Evolutionary conservation across 305 asterid species (phyloP).

Genomic region (Fraxinus dipetala): DNA sequence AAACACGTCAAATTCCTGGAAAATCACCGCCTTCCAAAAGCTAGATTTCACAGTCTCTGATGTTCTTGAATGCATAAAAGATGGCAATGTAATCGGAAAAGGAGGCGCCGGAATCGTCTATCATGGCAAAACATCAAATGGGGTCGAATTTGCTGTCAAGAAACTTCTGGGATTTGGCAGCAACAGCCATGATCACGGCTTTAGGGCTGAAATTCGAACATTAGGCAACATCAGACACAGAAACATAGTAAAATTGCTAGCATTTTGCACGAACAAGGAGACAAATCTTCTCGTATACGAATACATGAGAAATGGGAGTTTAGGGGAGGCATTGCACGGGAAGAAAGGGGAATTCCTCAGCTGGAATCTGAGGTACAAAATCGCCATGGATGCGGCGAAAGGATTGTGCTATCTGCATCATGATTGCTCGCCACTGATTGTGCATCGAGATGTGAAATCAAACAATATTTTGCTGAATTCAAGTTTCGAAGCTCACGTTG

Average conservation of each 20-base stretch:
- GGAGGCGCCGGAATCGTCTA: constrained; percentile 97
- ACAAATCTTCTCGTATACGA: constrained; percentile 85
- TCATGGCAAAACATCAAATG: constrained; percentile 69
- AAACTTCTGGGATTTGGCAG: constrained; percentile 59
- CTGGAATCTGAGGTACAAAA: background rate
- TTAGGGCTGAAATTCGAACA: constrained; percentile 79
- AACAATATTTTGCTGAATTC: constrained; percentile 77
- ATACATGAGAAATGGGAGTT: constrained; percentile 93
- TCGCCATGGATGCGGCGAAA: constrained; percentile 1
- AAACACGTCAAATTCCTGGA: constrained; percentile 54
- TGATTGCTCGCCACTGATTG: constrained; percentile 86
- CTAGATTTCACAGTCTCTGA: constrained; percentile 66
- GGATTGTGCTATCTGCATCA: constrained; percentile 68
- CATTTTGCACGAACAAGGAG: constrained; percentile 84
- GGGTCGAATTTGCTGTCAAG: constrained; percentile 83
- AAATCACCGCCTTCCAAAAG: constrained; percentile 79
- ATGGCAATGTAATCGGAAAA: constrained; percentile 83
- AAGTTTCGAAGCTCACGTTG: constrained; percentile 86
- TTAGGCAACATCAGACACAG: constrained; percentile 88
- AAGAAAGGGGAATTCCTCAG: background rate
- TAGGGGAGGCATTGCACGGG: constrained; percentile 79
- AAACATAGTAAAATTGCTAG: constrained; percentile 73
- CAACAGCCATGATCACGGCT: constrained; percentile 80
- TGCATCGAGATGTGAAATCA: constrained; percentile 89
- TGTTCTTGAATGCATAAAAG: constrained; percentile 84